Percentiles rank a stretch among this genome's conserved stretches.
Conservation (phyloP, 495 filamentous ascomycete species). For the Parathielavia hyrcaniae region DNA sequence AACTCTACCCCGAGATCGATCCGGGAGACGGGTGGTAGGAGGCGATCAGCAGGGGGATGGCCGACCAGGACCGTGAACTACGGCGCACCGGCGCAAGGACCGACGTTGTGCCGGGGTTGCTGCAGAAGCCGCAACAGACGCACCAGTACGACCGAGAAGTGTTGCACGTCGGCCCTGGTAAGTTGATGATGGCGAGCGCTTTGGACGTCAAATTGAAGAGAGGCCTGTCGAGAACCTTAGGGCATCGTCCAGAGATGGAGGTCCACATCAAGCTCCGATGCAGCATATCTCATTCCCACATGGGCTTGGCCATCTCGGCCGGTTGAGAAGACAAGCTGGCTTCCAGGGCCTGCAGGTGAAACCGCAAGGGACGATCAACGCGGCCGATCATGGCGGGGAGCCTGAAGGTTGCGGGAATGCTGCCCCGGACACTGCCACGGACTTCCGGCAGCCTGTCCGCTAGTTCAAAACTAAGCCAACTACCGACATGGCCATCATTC, state of each 20-base stretch:
- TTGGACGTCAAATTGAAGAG: neutral
- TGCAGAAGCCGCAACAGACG: neutral
- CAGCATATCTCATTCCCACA: neutral
- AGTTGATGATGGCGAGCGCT: neutral
- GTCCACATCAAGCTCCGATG: neutral
- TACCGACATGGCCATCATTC: too few relatives aligned
- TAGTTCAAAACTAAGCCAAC: too few relatives aligned
- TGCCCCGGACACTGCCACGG: too few relatives aligned
- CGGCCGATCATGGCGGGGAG: too few relatives aligned
- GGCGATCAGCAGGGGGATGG: neutral
- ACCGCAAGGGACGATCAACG: too few relatives aligned
- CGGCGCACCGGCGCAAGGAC: neutral
- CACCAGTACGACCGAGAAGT: slow-evolving; percentile 2
- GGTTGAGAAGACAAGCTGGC: too few relatives aligned
- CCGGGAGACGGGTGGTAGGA: neutral
- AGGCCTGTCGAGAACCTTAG: neutral
- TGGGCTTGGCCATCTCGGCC: too few relatives aligned
- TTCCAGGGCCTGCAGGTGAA: too few relatives aligned
- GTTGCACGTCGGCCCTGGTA: slow-evolving; percentile 5
- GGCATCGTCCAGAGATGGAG: neutral
- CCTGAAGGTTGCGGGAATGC: too few relatives aligned
- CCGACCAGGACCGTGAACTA: neutral
- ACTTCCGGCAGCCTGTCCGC: too few relatives aligned
- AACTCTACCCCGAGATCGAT: too few relatives aligned
- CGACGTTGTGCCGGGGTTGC: neutral